Conservation (phyloP, 768 basidiomycete genomes). For the Trametes sanguinea region DNA sequence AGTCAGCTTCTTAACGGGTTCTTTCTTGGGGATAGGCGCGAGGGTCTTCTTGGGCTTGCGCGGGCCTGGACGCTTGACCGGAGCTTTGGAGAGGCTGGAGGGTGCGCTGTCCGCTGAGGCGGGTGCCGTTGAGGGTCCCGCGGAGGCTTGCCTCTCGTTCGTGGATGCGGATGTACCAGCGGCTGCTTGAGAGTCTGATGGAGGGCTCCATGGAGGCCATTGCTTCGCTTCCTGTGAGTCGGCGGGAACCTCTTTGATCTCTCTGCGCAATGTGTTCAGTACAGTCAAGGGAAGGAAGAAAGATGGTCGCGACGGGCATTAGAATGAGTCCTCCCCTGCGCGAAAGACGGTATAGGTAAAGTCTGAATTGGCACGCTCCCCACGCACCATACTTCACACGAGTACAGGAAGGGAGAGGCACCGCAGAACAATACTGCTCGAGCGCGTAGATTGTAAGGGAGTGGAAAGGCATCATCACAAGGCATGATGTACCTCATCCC, state of each 20-base stretch:
- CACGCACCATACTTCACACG: too few relatives aligned
- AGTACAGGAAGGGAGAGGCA: too few relatives aligned
- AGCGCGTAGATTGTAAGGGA: too few relatives aligned
- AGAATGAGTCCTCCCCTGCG: too few relatives aligned
- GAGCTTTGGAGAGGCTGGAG: slow-evolving; percentile 14
- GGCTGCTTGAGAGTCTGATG: not conserved
- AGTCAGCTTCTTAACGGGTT: slow-evolving; percentile 64
- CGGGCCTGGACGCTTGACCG: slow-evolving; percentile 56
- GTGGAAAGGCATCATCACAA: too few relatives aligned
- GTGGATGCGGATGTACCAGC: not conserved
- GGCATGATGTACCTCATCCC: too few relatives aligned
- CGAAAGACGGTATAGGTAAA: too few relatives aligned
- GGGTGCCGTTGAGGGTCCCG: not conserved
- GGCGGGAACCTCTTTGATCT: slow-evolving; percentile 72
- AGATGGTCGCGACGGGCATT: slow-evolving; percentile 3
- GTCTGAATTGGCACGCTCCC: too few relatives aligned
- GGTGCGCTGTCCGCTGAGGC: not conserved
- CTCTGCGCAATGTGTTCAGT: slow-evolving; percentile 45
- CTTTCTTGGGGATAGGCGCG: slow-evolving; percentile 55
- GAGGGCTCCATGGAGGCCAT: slow-evolving; percentile 63
- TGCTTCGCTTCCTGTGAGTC: slow-evolving; percentile 74
- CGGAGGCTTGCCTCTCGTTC: slow-evolving; percentile 13
- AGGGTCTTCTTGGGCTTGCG: slow-evolving; percentile 65
- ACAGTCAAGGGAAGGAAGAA: not conserved
- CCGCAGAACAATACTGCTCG: too few relatives aligned